Evolutionary conservation across 176 grass and related monocot species (phyloP).

Genomic region (Triticum dicoccoides): DNA sequence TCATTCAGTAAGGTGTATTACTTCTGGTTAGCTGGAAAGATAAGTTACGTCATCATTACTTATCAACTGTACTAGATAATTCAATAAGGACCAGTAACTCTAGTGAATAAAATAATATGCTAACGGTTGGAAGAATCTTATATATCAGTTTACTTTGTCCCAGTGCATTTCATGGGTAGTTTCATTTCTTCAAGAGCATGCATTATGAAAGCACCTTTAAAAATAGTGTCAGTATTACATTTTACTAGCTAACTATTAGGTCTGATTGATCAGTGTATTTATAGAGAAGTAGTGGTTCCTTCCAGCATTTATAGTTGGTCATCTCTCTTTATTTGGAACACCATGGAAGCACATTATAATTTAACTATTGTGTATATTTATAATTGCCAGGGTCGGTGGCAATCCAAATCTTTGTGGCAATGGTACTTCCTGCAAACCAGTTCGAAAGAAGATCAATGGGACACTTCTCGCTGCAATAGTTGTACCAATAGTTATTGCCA

Average conservation of each 20-base stretch:
- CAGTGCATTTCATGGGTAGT: neutral
- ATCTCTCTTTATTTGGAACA: slow-evolving; percentile 6
- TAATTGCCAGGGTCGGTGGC: slow-evolving; percentile 23
- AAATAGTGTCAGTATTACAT: neutral
- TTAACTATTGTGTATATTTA: neutral
- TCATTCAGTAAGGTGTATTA: neutral
- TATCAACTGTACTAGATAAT: neutral
- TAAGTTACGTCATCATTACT: neutral
- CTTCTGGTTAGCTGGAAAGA: neutral
- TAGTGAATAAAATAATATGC: neutral
- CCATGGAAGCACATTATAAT: slow-evolving; percentile 12
- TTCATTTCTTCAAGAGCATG: neutral
- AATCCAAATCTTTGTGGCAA: slow-evolving; percentile 36
- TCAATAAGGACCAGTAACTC: neutral
- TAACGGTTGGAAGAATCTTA: neutral
- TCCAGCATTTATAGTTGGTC: neutral
- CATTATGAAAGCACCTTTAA: no score
- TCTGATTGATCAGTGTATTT: neutral
- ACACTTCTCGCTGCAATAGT: slow-evolving; percentile 21
- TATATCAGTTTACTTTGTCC: neutral
- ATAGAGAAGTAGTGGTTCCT: neutral
- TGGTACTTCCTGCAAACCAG: slow-evolving; percentile 4
- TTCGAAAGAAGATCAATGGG: slow-evolving; percentile 10
- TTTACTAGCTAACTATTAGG: neutral
- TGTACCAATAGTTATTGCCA: slow-evolving; percentile 4